Evolutionary conservation across 2,329 filamentous ascomycete species (phyloP).

Genomic region (Neurospora crassa): DNA sequence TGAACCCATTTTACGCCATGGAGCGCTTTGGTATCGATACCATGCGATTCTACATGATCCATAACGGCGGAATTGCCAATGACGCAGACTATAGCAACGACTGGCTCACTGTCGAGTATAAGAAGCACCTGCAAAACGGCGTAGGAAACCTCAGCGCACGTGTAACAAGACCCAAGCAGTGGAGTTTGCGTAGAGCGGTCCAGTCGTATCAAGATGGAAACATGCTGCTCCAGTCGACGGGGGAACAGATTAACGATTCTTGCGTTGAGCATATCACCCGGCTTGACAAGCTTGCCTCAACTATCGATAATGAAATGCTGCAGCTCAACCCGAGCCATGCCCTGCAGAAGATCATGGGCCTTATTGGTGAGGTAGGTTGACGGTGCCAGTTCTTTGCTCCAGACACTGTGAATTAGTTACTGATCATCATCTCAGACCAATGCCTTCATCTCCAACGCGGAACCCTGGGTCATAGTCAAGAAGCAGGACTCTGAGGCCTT

Average conservation of each 20-base stretch:
- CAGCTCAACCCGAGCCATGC: slow-evolving; percentile 55
- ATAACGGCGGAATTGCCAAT: slow-evolving; percentile 64
- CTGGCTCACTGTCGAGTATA: slow-evolving; percentile 65
- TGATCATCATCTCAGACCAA: slow-evolving; percentile 45
- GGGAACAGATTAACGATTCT: slow-evolving; percentile 19
- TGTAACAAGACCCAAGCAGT: slow-evolving; percentile 57
- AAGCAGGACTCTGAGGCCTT: slow-evolving; percentile 25
- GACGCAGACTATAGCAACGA: slow-evolving; percentile 83
- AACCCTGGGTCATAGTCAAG: slow-evolving; percentile 57
- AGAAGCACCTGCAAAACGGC: slow-evolving; percentile 65
- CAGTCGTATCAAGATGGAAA: background rate
- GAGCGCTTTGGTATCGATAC: slow-evolving; percentile 81
- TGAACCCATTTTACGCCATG: slow-evolving; percentile 86
- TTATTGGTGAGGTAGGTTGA: slow-evolving; percentile 46
- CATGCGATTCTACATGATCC: slow-evolving; percentile 81
- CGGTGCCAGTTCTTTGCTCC: background rate
- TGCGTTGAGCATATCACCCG: background rate
- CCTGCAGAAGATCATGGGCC: slow-evolving; percentile 52
- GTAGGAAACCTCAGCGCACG: slow-evolving; percentile 74
- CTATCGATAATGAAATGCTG: slow-evolving; percentile 49
- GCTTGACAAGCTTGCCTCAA: slow-evolving; percentile 28
- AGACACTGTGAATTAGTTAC: background rate
- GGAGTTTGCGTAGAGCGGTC: slow-evolving; percentile 43
- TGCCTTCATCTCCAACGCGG: slow-evolving; percentile 51
- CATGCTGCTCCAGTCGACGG: background rate